These are phyloP conservation scores for Wakefieldia striispora DNA, from an alignment of 768 basidiomycete genomes.

Conservation along the genomic window DNA sequence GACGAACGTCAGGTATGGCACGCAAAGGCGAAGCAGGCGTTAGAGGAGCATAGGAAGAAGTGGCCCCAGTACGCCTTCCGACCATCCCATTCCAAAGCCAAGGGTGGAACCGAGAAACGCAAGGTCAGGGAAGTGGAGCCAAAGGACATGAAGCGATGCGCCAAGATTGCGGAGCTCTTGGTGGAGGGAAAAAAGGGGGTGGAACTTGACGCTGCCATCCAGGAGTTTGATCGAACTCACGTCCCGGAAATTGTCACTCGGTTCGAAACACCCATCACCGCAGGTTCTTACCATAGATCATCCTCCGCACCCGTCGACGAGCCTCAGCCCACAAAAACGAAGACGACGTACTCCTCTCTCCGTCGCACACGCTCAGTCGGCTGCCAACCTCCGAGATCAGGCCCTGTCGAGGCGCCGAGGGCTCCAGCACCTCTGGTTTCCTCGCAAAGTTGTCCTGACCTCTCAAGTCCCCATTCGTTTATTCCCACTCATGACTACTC, in stretches of 20 bases:
- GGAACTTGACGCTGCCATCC: conserved; percentile 59
- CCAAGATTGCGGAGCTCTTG: conserved; percentile 66
- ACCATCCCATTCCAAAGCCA: conserved; percentile 47
- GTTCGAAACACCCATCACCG: conserved; percentile 73
- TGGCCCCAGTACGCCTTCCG: conserved; percentile 77
- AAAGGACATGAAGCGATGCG: conserved; percentile 59
- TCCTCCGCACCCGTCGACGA: conserved; percentile 58
- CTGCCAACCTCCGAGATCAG: conserved; percentile 19
- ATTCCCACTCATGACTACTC: conserved; percentile 27
- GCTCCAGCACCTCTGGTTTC: conserved; percentile 1
- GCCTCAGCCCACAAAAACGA: conserved; percentile 32
- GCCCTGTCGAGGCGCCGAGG: conserved; percentile 3
- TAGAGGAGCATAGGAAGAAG: conserved; percentile 67
- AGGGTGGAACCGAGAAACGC: conserved; percentile 32
- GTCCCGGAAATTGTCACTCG: conserved; percentile 64
- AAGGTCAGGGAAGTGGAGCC: conserved; percentile 38
- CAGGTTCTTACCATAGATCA: conserved; percentile 65
- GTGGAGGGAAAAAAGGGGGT: conserved; percentile 64
- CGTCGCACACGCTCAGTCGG: conserved; percentile 25
- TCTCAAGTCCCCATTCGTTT: conserved; percentile 35
- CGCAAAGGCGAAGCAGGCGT: conserved; percentile 66
- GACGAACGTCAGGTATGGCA: conserved; percentile 81
- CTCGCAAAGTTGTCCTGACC: conserved; percentile 30
- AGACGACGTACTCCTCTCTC: conserved; percentile 16
- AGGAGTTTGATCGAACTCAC: conserved; percentile 53